Evolutionary conservation across 2,329 filamentous ascomycete species (phyloP).

Genomic region (Ploettnerulaceae sp.): DNA sequence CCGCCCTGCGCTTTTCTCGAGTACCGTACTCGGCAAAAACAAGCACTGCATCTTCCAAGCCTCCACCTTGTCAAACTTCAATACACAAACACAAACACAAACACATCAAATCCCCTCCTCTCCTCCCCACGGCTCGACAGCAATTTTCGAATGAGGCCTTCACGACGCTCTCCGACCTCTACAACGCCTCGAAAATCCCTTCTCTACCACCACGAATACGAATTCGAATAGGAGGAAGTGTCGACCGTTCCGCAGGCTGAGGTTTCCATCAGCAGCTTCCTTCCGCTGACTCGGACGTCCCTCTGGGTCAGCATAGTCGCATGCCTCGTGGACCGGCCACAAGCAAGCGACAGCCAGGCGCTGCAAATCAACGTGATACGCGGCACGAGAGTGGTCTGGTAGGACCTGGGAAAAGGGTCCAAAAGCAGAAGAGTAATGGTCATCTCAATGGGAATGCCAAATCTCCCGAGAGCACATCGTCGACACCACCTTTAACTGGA

Average conservation of each 20-base stretch:
- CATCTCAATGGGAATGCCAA: slow-evolving; percentile 47
- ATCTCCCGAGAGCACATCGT: slow-evolving; percentile 38
- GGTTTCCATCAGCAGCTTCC: slow-evolving; percentile 17
- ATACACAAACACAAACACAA: neutral
- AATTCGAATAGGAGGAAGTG: slow-evolving; percentile 4
- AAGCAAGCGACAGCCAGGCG: slow-evolving; percentile 36
- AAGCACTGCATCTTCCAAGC: slow-evolving; percentile 4
- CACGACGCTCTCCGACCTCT: neutral
- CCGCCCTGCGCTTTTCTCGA: too few relatives aligned
- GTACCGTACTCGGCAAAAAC: too few relatives aligned
- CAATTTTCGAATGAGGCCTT: slow-evolving; percentile 12
- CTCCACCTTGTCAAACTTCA: slow-evolving; percentile 2
- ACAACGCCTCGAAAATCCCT: neutral
- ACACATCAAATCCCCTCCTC: neutral
- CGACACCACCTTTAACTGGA: slow-evolving; percentile 38
- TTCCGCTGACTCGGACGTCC: slow-evolving; percentile 33
- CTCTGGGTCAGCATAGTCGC: slow-evolving; percentile 35
- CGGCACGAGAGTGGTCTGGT: slow-evolving; percentile 86
- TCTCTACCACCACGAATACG: neutral
- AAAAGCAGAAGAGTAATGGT: slow-evolving; percentile 51
- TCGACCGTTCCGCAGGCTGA: neutral
- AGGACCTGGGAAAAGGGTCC: slow-evolving; percentile 63
- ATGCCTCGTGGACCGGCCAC: slow-evolving; percentile 34
- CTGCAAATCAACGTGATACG: slow-evolving; percentile 61
- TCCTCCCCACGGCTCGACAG: slow-evolving; percentile 13